Evolutionary conservation across 345 rosid species (phyloP).

Genomic region (Lepidium didymum): DNA sequence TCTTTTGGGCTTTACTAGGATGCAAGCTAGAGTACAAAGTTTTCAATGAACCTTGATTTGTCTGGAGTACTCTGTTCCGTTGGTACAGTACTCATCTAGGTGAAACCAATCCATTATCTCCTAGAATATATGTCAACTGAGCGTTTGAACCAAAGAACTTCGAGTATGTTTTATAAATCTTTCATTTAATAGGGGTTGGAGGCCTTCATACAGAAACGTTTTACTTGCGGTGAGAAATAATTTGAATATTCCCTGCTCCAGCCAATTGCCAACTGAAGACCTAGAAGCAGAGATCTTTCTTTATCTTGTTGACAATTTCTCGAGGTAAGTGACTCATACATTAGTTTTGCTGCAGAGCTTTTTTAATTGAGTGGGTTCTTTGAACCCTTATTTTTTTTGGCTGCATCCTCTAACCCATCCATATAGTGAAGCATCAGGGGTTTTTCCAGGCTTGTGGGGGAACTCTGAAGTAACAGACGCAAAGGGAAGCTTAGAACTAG

Average conservation of each 20-base stretch:
- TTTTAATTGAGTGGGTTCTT: not conserved
- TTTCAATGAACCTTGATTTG: not conserved
- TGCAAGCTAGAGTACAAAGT: not conserved
- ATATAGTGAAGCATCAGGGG: conserved; percentile 61
- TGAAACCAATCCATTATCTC: not conserved
- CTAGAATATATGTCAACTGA: not conserved
- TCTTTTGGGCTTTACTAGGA: not conserved
- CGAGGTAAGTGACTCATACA: conserved; percentile 38
- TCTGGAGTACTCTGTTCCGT: not conserved
- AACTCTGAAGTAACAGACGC: conserved; percentile 29
- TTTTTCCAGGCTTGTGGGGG: conserved; percentile 50
- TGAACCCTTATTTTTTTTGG: too few species aligned
- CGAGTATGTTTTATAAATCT: not conserved
- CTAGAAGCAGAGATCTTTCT: conserved; percentile 86
- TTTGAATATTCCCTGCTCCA: conserved; percentile 70
- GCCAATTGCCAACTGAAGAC: conserved; percentile 69
- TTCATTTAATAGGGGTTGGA: conserved; percentile 63
- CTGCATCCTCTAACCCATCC: conserved; percentile 13
- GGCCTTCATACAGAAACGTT: conserved; percentile 73
- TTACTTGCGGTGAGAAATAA: conserved; percentile 71
- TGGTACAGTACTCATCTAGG: not conserved
- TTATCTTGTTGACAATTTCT: conserved; percentile 53
- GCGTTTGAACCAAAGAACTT: not conserved
- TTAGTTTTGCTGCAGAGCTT: not conserved
- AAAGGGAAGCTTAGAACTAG: conserved; percentile 54